A percentile compares a stretch with the other conserved stretches of the same genome.
Evolutionary conservation across 2,329 filamentous ascomycete genomes (phyloP).

Genomic region (Lasiodiplodia gonubiensis): DNA sequence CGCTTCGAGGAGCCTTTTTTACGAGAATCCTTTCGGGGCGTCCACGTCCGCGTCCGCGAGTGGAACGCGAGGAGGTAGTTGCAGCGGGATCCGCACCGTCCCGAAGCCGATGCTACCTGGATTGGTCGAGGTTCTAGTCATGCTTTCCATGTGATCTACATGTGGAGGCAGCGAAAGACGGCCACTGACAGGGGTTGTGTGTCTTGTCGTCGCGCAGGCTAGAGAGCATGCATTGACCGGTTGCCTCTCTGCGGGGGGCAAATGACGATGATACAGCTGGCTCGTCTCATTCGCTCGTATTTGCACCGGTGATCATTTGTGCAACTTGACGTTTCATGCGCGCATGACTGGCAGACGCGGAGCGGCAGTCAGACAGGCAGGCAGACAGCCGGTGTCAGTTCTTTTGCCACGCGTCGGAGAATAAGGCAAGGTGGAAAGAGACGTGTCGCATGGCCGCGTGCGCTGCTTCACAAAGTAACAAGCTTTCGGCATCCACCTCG

Average conservation of each 20-base stretch:
- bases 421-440: background rate
- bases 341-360: background rate
- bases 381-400: background rate
- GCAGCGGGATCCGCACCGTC: background rate
- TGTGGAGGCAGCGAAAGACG: background rate
- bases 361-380: background rate
- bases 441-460: background rate
- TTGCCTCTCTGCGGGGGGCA: background rate
- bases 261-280: background rate
- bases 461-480: background rate
- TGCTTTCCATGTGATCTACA: background rate
- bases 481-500: background rate
- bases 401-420: background rate
- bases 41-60: background rate
- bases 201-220: background rate
- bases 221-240: background rate
- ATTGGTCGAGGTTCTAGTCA: background rate
- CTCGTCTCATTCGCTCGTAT: background rate
- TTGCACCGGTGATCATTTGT: background rate
- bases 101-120: background rate
- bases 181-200: background rate
- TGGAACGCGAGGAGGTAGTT: background rate
- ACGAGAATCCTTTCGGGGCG: background rate
- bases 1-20: background rate
- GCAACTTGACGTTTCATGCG: background rate